phyloP scores from a whole-genome alignment of 139 green algal genomes.

The Closterium sp. region DNA sequence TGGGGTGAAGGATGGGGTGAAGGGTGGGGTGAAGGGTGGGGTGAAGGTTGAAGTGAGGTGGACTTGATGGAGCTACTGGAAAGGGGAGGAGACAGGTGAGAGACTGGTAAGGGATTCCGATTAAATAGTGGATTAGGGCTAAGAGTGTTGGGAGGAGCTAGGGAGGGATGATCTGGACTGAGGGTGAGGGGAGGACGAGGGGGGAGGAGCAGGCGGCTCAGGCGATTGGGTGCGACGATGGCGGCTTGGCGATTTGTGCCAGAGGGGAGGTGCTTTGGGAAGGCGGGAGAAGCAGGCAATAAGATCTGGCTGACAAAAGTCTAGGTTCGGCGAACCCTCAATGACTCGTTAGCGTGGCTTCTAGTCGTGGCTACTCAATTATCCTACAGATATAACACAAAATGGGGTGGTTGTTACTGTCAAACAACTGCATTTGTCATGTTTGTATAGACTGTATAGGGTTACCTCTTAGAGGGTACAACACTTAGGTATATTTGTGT shows the following conservation, averaged over 20 bases:
- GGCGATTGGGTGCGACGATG: background rate
- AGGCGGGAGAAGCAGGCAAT: background rate
- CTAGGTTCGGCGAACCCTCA: background rate
- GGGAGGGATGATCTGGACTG: background rate
- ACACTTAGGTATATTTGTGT: too few species aligned
- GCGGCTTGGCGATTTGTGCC: background rate
- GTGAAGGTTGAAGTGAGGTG: background rate
- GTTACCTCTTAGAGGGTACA: too few species aligned
- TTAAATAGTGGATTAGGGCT: background rate
- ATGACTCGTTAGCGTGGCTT: background rate
- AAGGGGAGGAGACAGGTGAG: background rate
- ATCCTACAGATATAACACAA: too few species aligned
- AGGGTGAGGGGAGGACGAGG: too few species aligned
- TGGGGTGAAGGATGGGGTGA: too few species aligned
- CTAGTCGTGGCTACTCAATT: too few species aligned
- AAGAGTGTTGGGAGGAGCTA: background rate
- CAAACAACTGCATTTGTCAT: too few species aligned
- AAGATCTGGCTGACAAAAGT: background rate
- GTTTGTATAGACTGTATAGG: too few species aligned
- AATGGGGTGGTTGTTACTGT: too few species aligned
- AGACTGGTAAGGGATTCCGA: background rate
- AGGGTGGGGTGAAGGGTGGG: background rate
- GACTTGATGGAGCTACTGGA: background rate
- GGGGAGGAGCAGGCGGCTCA: too few species aligned
- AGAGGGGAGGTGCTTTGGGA: background rate